Conservation (phyloP, 1,284 basidiomycete species). For the Pulveroboletus sp. region DNA sequence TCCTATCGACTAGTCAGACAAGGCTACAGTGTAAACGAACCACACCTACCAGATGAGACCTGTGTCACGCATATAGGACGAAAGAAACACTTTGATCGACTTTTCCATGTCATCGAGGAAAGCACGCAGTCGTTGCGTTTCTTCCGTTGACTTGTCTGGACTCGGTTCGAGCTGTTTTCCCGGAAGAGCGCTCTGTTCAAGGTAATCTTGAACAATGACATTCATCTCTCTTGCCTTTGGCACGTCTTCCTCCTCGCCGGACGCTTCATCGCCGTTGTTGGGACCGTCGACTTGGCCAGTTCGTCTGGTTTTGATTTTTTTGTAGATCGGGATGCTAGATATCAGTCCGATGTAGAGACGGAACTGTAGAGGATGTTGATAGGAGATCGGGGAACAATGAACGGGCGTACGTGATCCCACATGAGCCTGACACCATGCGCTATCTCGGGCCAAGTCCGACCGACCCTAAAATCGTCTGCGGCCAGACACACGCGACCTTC, state of each 20-base stretch:
- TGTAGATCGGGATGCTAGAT: slow-evolving; percentile 30
- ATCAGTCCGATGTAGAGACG: slow-evolving; percentile 32
- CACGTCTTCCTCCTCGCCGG: slow-evolving; percentile 30
- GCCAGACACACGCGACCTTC: slow-evolving; percentile 46
- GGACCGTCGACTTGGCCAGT: slow-evolving; percentile 28
- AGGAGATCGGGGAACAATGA: not conserved
- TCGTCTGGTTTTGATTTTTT: slow-evolving; percentile 18
- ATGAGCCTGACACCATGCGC: slow-evolving; percentile 40
- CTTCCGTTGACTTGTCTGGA: slow-evolving; percentile 12
- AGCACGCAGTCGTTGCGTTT: slow-evolving; percentile 32
- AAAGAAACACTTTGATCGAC: slow-evolving; percentile 51
- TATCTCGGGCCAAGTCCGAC: slow-evolving; percentile 43
- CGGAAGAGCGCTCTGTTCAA: slow-evolving; percentile 36
- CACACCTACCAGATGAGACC: slow-evolving; percentile 47
- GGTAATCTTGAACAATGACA: slow-evolving; percentile 32
- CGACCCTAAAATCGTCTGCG: slow-evolving; percentile 46
- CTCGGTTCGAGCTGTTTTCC: slow-evolving; percentile 34
- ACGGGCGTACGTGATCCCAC: slow-evolving; percentile 46
- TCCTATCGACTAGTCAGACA: slow-evolving; percentile 25
- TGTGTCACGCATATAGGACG: slow-evolving; percentile 47
- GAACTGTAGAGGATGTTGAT: slow-evolving; percentile 20
- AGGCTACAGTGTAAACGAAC: not conserved
- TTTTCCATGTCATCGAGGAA: slow-evolving; percentile 50
- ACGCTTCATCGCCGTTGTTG: slow-evolving; percentile 20
- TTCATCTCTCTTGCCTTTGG: slow-evolving; percentile 27